Evolutionary conservation across 2,329 filamentous ascomycete species (phyloP).

Genomic region (Pseudocercospora fijiensis): DNA sequence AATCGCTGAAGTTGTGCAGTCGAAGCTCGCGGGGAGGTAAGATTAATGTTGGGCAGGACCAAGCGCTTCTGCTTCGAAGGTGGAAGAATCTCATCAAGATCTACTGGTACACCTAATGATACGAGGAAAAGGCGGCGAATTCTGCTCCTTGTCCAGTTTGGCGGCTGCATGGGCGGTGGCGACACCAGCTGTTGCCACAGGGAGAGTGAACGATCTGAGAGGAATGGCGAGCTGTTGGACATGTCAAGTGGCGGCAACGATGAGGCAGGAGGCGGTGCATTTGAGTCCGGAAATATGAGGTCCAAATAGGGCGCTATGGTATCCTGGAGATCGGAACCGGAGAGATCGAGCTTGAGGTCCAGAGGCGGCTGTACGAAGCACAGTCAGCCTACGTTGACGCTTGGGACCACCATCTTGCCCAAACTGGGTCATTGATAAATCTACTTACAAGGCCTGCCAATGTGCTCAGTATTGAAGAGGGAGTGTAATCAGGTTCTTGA

Average conservation of each 20-base stretch:
- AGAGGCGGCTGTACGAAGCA: constrained; percentile 31
- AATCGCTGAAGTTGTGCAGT: constrained; percentile 39
- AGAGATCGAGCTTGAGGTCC: constrained; percentile 30
- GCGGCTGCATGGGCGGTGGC: constrained; percentile 88
- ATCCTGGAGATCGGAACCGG: constrained; percentile 58
- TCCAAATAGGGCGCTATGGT: constrained; percentile 66
- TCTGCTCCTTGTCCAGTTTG: constrained; percentile 95
- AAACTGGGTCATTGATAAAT: constrained; percentile 17
- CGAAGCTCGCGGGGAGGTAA: constrained; percentile 40
- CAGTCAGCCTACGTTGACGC: constrained; percentile 29
- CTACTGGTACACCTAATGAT: constrained; percentile 90
- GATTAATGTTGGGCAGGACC: constrained; percentile 74
- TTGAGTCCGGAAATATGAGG: constrained; percentile 60
- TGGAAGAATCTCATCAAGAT: constrained; percentile 94
- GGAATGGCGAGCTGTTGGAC: constrained; percentile 61
- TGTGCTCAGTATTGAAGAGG: constrained; percentile 39
- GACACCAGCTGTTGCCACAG: constrained; percentile 96
- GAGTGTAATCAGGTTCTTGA: constrained; percentile 32
- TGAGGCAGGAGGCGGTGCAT: constrained; percentile 34
- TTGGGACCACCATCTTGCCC: neutral
- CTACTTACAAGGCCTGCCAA: constrained; percentile 52
- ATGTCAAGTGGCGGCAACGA: constrained; percentile 33
- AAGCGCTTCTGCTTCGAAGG: constrained; percentile 98
- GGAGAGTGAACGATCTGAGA: constrained; percentile 81
- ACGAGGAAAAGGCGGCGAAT: constrained; percentile 94